Evolutionary conservation across 2,329 filamentous ascomycete species (phyloP), one percentile per base, ranked within the genome.

Genomic region (Pseudocercospora macadamiae): DNA sequence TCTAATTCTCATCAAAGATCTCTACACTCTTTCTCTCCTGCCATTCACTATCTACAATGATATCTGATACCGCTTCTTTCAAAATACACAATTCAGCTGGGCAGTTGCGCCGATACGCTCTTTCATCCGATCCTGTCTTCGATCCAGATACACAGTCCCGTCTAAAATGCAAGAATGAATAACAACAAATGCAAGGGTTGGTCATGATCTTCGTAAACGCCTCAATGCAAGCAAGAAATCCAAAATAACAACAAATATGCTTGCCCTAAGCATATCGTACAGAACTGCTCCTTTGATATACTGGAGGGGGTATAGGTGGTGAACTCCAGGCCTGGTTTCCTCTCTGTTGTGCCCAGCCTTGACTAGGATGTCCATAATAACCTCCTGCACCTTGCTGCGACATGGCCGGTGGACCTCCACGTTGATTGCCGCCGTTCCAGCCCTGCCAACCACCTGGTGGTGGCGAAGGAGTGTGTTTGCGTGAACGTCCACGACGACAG

Each of bases 401-500:
- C 64, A 59, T 61, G 30, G 55, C 53, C 28, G 59, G 64, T 48
- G 47, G 54, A 12, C 56, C 47, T 36, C 54, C n/a, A n/a, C n/a
- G n/a, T n/a, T n/a, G 47, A 34, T 37, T 18, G 34, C 51, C 49
- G 10, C 52, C 57, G 21, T 68, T 65, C 71, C 72, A 73, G 32
- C 71, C 71, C 57, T 71, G 68, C 71, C 71, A 73, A 23, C 70
- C 70, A 14, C 68, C 70, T 2, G 60, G 58, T 23, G 68, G 70
- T 21, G 66, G 60, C 26, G 64, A 52, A 12, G 68, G 68, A 9
- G 65, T 56, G 3, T 59, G 54, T 30, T 67, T 68, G 16, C 57
- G 34, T 6, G 44, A 54, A 16, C 53, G 55, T 19, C 72, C 70
- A 37, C 78, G 74, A 34, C 80, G 76, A 36, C 82, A 77, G 67